Evolutionary conservation across 345 rosid species (phyloP).

Genomic region (Psidium guajava): DNA sequence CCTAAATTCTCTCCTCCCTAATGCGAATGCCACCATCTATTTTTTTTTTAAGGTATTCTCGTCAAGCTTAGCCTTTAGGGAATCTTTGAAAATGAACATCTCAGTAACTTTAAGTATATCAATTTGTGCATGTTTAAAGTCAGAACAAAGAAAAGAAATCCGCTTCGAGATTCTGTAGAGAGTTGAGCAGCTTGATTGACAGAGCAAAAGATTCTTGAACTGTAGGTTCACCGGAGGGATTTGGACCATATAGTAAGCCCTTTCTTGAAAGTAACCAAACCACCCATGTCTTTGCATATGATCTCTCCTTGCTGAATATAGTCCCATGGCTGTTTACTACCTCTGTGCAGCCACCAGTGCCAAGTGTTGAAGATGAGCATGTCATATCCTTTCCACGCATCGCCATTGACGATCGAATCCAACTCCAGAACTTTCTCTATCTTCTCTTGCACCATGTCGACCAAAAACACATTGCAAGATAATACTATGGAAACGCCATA

Average conservation of each 20-base stretch:
- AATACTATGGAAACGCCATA: slow-evolving; percentile 20
- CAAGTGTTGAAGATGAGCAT: slow-evolving; percentile 48
- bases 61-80: no score
- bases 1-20: background rate
- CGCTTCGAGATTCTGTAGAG: no score
- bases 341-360: slow-evolving; percentile 72
- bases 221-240: no score
- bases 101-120: no score
- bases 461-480: slow-evolving; percentile 30
- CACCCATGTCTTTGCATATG: slow-evolving; percentile 42
- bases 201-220: no score
- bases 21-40: no score
- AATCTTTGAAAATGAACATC: no score
- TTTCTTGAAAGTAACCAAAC: slow-evolving; percentile 33
- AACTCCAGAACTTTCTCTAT: slow-evolving; percentile 41
- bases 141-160: no score
- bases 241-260: slow-evolving; percentile 45
- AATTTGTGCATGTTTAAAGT: no score
- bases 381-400: slow-evolving; percentile 48
- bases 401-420: slow-evolving; percentile 33
- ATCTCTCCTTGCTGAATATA: slow-evolving; percentile 26
- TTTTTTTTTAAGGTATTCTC: no score
- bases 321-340: slow-evolving; percentile 54
- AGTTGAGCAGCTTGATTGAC: no score
- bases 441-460: slow-evolving; percentile 31